A percentile compares a stretch with the other conserved stretches of the same genome.
Conservation (phyloP, 352 stramenopile species). For the Thalassiosira hispida region DNA sequence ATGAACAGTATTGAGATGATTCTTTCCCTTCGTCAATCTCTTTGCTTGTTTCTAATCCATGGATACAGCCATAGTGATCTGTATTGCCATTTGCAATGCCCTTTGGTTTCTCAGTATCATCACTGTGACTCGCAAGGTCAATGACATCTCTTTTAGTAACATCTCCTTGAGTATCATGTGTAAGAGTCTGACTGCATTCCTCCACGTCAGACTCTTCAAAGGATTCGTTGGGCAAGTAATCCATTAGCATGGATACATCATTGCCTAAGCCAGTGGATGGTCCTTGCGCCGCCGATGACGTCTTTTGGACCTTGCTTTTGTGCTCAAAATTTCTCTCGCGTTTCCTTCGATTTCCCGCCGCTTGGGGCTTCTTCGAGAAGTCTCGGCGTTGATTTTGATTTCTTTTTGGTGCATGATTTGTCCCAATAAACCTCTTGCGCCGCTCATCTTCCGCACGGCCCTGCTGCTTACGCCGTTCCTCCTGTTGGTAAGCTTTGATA, state of each 20-base stretch:
- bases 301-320: conserved; percentile 15
- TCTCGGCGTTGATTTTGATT: conserved; percentile 13
- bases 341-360: conserved; percentile 20
- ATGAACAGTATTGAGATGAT: neutral
- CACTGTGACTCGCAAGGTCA: neutral
- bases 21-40: neutral
- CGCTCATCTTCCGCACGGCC: conserved; percentile 56
- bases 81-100: neutral
- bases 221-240: conserved; percentile 13
- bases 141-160: neutral
- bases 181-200: neutral
- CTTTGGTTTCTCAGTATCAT: neutral
- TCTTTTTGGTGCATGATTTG: conserved; percentile 25
- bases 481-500: conserved; percentile 49
- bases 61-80: neutral
- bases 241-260: conserved; percentile 46
- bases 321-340: conserved; percentile 36
- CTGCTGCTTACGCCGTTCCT: conserved; percentile 50
- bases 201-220: neutral
- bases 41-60: neutral
- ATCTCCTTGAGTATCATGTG: neutral
- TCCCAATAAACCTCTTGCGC: conserved; percentile 62
- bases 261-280: conserved; percentile 5
- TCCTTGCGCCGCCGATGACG: neutral
- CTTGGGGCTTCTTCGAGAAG: conserved; percentile 19